Conservation (phyloP, 73 alveolate species). For the Paramecium sexaurelia region DNA sequence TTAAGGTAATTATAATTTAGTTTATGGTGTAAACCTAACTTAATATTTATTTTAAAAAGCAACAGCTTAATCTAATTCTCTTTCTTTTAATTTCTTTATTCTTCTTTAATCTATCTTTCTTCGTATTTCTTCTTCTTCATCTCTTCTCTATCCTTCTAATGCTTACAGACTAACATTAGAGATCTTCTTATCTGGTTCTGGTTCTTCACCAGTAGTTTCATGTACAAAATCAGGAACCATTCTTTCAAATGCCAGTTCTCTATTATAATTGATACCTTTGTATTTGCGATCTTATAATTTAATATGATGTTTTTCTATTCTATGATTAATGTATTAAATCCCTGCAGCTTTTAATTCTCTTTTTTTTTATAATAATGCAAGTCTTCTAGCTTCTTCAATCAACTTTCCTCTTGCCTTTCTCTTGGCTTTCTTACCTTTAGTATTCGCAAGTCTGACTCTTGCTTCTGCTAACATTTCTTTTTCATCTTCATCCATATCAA, state of each 20-base stretch:
- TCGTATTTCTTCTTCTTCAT: slow-evolving; percentile 92
- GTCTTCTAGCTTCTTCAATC: slow-evolving; percentile 99
- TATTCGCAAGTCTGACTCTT: slow-evolving; percentile 99
- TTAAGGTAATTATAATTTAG: slow-evolving; percentile 79
- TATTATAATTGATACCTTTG: slow-evolving; percentile 94
- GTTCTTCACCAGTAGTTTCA: slow-evolving; percentile 80
- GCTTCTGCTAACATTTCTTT: slow-evolving; percentile 99
- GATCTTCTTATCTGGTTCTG: slow-evolving; percentile 76
- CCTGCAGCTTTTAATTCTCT: slow-evolving; percentile 99
- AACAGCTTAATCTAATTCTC: slow-evolving; percentile 92
- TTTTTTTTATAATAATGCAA: slow-evolving; percentile 96
- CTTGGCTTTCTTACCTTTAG: slow-evolving; percentile 99
- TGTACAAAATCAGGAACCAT: slow-evolving; percentile 89
- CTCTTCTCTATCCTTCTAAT: slow-evolving; percentile 90
- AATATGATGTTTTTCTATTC: slow-evolving; percentile 66
- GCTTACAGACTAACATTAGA: slow-evolving; percentile 84
- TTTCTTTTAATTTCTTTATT: slow-evolving; percentile 92
- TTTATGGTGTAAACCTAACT: slow-evolving; percentile 57
- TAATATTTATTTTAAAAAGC: slow-evolving; percentile 80
- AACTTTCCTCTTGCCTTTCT: slow-evolving; percentile 99
- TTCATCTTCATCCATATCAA: slow-evolving; percentile 99
- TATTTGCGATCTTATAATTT: slow-evolving; percentile 77
- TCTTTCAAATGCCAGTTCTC: slow-evolving; percentile 95
- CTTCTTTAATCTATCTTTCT: slow-evolving; percentile 91
- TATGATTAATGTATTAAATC: slow-evolving; percentile 73